Conservation (phyloP, 306 rosid genomes). For the Medicago ruthenica region DNA sequence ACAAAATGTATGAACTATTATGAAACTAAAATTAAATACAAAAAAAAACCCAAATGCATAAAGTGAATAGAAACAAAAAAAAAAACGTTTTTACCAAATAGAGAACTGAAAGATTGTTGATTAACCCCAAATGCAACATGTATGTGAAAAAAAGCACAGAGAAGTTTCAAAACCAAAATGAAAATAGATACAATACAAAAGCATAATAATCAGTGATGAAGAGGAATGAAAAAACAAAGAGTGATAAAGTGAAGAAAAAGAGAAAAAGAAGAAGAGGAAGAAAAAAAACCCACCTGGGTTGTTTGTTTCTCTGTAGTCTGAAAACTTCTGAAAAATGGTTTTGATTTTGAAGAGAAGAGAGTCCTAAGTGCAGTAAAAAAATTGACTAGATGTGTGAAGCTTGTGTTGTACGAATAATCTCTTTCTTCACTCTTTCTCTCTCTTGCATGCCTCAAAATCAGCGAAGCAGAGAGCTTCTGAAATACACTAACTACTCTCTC, state of each 20-base stretch:
- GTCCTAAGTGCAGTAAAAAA: constrained; percentile 54
- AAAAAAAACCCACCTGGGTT: constrained; percentile 54
- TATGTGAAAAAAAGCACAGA: constrained; percentile 26
- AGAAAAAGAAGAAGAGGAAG: not conserved
- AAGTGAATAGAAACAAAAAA: not conserved
- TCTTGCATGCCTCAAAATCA: constrained; percentile 86
- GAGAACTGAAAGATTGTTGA: constrained; percentile 2
- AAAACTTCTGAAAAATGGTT: constrained; percentile 45
- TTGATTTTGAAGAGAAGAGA: constrained; percentile 39
- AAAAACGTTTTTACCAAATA: constrained; percentile 2
- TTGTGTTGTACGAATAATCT: constrained; percentile 61
- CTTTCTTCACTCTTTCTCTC: constrained; percentile 40
- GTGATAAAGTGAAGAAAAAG: not conserved
- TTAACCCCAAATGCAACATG: constrained; percentile 32
- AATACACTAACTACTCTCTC: constrained; percentile 50
- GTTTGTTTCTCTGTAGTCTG: constrained; percentile 40
- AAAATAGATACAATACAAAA: constrained; percentile 13
- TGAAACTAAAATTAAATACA: constrained; percentile 36
- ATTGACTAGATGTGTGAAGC: constrained; percentile 53
- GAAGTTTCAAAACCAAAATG: constrained; percentile 25
- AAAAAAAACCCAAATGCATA: constrained; percentile 33
- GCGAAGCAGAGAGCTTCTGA: constrained; percentile 90
- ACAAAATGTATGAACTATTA: constrained; percentile 3
- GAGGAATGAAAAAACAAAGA: constrained; percentile 45
- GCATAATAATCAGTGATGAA: constrained; percentile 8